Evolutionary conservation across 345 rosid species (phyloP), one percentile per base, ranked within the genome.

Genomic region (Brassica rapa): DNA sequence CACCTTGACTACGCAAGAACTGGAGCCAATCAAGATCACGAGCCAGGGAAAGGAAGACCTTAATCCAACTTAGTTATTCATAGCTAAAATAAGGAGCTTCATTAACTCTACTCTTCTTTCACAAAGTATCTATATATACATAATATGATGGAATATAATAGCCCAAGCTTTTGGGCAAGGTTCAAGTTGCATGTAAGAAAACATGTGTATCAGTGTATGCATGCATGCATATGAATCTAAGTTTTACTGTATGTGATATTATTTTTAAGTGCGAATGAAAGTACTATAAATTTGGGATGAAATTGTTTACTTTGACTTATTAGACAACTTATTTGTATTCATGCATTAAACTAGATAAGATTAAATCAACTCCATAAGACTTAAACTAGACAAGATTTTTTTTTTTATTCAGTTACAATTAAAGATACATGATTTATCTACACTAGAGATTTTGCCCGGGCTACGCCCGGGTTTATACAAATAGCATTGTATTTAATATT

Each of bases 41-140:
- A 81, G 59, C 83, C 83, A 60, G 83, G 83, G 19, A 81, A 71
- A 76, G 83, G 83, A 71, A 71, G 80, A 80, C 83, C 83, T 74
- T 80, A 70, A 67, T 23, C 33, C 57, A 64, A 71, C 24, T 64
- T 29, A 1, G 55, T 63, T 24, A 27, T 49, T 53, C 8, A 55
- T 14, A 51, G 15, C 21, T 71, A 71, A 35, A 33, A 29, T 76
- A 12, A 24, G 27, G 51, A 57, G 66, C 12, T 57, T 68, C 51
- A 0, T 14, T 4, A 62, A 32, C n/a, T 41, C 61, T 62, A 63
- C 70, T 35, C 37, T 23, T 10, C 16, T 33, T 25, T 25, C 19
- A 63, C 29, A 9, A 64, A 11, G 6, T 46, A 68, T 19, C 25
- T 56, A 37, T 75, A 37, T 55, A 9, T 66, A 39, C 8, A 16